phyloP scores from a whole-genome alignment of 1,284 basidiomycete genomes.

The Sanghuangporus sanghuang region DNA sequence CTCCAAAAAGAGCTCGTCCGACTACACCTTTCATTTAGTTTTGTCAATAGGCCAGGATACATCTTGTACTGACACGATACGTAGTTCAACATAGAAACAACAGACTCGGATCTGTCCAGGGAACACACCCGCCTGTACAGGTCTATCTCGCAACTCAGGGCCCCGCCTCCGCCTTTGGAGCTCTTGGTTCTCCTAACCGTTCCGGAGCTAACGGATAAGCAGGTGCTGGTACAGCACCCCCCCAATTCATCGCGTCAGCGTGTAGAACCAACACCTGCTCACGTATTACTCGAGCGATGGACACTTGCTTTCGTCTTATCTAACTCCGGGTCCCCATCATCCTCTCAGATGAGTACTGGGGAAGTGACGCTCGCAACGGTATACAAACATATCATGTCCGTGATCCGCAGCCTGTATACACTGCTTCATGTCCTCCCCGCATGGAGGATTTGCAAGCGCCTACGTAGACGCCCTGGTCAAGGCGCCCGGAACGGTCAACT shows the following conservation, averaged over 20 bases:
- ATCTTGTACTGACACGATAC: background rate
- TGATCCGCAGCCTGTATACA: slow-evolving; percentile 71
- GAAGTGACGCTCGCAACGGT: slow-evolving; percentile 67
- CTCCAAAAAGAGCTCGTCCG: background rate
- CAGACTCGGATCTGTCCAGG: slow-evolving; percentile 58
- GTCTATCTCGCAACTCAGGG: slow-evolving; percentile 43
- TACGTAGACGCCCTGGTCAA: slow-evolving; percentile 40
- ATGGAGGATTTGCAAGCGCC: slow-evolving; percentile 63
- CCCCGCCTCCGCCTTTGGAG: slow-evolving; percentile 44
- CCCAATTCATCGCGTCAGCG: slow-evolving; percentile 54
- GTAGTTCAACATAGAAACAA: slow-evolving; percentile 78
- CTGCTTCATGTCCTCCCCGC: slow-evolving; percentile 65
- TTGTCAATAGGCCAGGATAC: too few relatives aligned
- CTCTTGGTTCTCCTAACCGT: slow-evolving; percentile 66
- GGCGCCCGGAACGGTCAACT: slow-evolving; percentile 42
- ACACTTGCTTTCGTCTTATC: slow-evolving; percentile 45
- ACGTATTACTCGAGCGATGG: slow-evolving; percentile 74
- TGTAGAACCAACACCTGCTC: slow-evolving; percentile 60
- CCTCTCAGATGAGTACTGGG: background rate
- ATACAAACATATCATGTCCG: slow-evolving; percentile 76
- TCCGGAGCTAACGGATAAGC: slow-evolving; percentile 60
- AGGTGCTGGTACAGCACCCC: slow-evolving; percentile 62
- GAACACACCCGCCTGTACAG: slow-evolving; percentile 58
- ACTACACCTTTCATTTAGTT: background rate
- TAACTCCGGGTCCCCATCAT: slow-evolving; percentile 1